Evolutionary conservation across 345 rosid species (phyloP).

Genomic region (Rhizophora apiculata): DNA sequence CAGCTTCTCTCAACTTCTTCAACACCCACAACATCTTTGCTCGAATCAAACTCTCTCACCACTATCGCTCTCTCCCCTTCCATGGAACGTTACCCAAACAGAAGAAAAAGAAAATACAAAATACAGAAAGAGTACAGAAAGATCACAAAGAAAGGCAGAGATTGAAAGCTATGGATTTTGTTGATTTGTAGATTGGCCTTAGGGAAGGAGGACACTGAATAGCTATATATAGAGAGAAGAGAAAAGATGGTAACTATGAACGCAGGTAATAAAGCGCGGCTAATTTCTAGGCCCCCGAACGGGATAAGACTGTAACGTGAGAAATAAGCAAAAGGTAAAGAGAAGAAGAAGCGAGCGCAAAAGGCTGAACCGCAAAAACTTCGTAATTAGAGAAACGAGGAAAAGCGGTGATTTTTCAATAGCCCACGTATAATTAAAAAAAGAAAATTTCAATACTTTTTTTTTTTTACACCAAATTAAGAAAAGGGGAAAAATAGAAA

Average conservation of each 20-base stretch:
- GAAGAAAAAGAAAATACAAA: background rate
- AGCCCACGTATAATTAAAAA: background rate
- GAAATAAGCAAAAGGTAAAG: slow-evolving; percentile 21
- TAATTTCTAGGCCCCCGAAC: slow-evolving; percentile 18
- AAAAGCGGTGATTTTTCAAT: background rate
- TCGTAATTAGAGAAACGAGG: slow-evolving; percentile 17
- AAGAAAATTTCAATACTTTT: no score
- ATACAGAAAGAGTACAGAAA: background rate
- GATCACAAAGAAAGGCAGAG: background rate
- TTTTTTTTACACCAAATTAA: no score
- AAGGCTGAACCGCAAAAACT: background rate
- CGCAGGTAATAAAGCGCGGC: slow-evolving; percentile 8
- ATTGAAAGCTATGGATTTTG: no score
- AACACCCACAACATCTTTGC: slow-evolving; percentile 49
- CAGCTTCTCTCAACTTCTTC: slow-evolving; percentile 82
- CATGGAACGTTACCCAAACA: background rate
- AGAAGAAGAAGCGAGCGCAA: background rate
- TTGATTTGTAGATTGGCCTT: no score
- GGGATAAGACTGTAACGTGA: slow-evolving; percentile 14
- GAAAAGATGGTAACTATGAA: background rate
- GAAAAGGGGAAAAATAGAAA: background rate
- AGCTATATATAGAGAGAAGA: slow-evolving; percentile 7
- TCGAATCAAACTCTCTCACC: slow-evolving; percentile 72
- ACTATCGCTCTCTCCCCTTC: slow-evolving; percentile 32
- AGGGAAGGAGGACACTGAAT: background rate